Conservation (phyloP, 192 early-diverging fungal species). For the Allomyces macrogynus region DNA sequence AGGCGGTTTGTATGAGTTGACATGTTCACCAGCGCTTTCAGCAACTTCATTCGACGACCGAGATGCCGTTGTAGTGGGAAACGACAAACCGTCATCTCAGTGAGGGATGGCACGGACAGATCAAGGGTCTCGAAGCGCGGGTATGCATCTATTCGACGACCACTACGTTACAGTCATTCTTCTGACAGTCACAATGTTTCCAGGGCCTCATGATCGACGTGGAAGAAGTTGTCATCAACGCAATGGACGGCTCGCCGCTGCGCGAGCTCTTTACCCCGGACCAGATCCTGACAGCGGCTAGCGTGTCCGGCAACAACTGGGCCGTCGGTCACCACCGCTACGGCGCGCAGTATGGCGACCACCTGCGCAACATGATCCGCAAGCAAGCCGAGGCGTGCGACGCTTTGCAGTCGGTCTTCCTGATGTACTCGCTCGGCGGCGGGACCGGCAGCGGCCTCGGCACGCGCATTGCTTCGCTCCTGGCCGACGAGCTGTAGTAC, state of each 20-base stretch:
- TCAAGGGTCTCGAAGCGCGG: conserved; percentile 18
- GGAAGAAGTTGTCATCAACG: conserved; percentile 28
- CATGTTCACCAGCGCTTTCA: background rate
- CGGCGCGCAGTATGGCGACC: conserved; percentile 16
- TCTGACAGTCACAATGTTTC: background rate
- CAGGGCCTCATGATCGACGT: conserved; percentile 35
- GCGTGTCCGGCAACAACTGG: conserved; percentile 39
- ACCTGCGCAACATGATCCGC: conserved; percentile 19
- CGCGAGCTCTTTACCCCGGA: conserved; percentile 20
- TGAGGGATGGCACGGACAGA: conserved; percentile 11
- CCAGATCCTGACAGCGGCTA: conserved; percentile 20
- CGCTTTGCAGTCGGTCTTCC: conserved; percentile 27
- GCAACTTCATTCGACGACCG: background rate
- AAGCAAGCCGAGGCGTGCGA: conserved; percentile 31
- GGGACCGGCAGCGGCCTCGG: conserved; percentile 41
- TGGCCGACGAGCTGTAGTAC: conserved; percentile 17
- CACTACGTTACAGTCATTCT: too few species aligned
- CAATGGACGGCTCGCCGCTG: conserved; percentile 13
- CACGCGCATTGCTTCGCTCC: conserved; percentile 14
- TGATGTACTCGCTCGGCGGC: conserved; percentile 26
- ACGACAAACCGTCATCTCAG: conserved; percentile 6
- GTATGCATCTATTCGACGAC: background rate
- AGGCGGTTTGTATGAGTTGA: conserved; percentile 2
- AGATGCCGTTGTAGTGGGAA: background rate
- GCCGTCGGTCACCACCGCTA: conserved; percentile 29